Conservation (phyloP, 148 eudicot species). For the Silene latifolia region DNA sequence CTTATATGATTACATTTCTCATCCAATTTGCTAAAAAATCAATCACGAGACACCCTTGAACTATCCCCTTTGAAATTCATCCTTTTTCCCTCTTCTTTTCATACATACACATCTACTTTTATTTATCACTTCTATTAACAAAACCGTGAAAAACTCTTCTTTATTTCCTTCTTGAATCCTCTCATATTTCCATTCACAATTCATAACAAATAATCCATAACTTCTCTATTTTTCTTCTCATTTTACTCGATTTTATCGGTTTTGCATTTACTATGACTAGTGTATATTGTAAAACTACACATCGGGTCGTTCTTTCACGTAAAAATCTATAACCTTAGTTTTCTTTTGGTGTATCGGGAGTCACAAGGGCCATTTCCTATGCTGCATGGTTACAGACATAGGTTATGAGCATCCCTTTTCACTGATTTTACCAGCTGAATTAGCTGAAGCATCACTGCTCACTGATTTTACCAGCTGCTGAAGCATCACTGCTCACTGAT, state of each 20-base stretch:
- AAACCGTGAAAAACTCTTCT: slow-evolving; percentile 29
- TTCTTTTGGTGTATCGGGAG: background rate
- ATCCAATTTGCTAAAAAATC: slow-evolving; percentile 27
- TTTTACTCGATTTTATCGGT: background rate
- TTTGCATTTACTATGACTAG: background rate
- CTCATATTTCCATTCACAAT: slow-evolving; percentile 1
- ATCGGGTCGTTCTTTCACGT: slow-evolving; percentile 14
- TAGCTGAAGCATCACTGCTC: no score
- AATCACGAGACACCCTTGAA: slow-evolving; percentile 71
- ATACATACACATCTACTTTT: slow-evolving; percentile 17
- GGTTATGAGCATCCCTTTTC: no score
- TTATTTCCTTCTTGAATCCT: slow-evolving; percentile 19
- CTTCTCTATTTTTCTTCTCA: background rate
- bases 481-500: no score
- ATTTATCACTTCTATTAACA: background rate
- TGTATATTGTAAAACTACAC: background rate
- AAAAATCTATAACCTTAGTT: background rate
- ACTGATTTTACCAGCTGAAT: background rate
- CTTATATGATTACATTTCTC: slow-evolving; percentile 3
- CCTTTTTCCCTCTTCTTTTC: slow-evolving; percentile 11
- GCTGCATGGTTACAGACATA: background rate
- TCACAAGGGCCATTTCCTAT: background rate
- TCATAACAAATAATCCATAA: background rate
- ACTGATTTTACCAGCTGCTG: background rate
- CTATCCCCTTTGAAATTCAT: slow-evolving; percentile 33